Percentiles rank a stretch among this genome's conserved stretches.
phyloP scores from a whole-genome alignment of 1,284 basidiomycete species.

The Erythrobasidium hasegawianum region DNA sequence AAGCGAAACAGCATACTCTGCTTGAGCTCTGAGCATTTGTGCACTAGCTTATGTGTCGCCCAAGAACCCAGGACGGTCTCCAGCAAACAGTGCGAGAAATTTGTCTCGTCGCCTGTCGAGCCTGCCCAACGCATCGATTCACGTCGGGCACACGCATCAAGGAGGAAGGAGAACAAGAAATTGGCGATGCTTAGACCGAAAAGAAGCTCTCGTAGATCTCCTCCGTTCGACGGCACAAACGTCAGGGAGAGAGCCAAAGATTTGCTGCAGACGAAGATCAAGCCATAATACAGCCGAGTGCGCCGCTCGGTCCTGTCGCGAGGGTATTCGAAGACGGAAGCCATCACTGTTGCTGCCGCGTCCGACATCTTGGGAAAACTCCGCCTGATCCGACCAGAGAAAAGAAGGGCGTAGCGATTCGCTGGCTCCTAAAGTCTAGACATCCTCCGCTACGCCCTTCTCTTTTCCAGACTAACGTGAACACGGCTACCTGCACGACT shows the following conservation, averaged over 20 bases:
- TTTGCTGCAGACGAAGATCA: not conserved
- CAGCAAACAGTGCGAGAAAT: not conserved
- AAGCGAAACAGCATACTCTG: too few relatives aligned
- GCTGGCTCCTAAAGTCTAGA: too few relatives aligned
- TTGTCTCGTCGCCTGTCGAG: not conserved
- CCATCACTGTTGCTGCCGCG: not conserved
- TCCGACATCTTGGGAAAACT: not conserved
- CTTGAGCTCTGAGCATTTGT: not conserved
- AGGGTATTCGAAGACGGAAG: conserved; percentile 5
- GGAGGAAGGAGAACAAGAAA: not conserved
- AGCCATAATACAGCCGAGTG: not conserved
- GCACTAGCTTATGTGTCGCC: not conserved
- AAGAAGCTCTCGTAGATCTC: not conserved
- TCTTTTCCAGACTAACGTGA: too few relatives aligned
- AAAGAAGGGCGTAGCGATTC: too few relatives aligned
- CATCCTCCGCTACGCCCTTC: too few relatives aligned
- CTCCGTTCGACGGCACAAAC: not conserved
- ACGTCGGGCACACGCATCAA: conserved; percentile 1
- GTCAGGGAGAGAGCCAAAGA: not conserved
- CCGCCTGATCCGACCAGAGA: too few relatives aligned
- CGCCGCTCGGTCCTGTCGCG: not conserved
- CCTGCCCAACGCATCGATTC: not conserved
- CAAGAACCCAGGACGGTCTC: conserved; percentile 2
- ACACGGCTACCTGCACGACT: too few relatives aligned
- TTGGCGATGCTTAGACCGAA: not conserved